phyloP scores from a whole-genome alignment of 2,329 filamentous ascomycete species.

The Parastagonospora avenae region DNA sequence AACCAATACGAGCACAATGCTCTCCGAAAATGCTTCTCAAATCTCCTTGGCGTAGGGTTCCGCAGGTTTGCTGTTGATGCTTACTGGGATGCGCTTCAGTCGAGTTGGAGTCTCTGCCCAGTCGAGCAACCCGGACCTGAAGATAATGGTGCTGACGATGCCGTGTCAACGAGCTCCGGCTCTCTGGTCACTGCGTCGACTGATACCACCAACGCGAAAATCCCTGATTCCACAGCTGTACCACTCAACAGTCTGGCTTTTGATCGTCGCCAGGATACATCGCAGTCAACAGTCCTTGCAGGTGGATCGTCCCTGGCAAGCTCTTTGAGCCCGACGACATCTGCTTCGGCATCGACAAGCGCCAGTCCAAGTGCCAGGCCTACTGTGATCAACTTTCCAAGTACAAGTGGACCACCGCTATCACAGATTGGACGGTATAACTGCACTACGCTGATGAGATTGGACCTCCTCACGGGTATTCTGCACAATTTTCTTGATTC shows the following conservation, averaged over 20 bases:
- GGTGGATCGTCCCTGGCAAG: background rate
- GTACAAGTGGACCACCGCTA: slow-evolving; percentile 35
- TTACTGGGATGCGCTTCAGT: slow-evolving; percentile 64
- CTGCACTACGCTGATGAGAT: slow-evolving; percentile 59
- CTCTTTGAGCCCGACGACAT: background rate
- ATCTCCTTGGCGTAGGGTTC: slow-evolving; percentile 65
- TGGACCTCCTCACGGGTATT: slow-evolving; percentile 56
- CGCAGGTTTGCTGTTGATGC: slow-evolving; percentile 63
- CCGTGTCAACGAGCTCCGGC: slow-evolving; percentile 14
- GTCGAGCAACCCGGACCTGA: slow-evolving; percentile 53
- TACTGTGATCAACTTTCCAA: slow-evolving; percentile 22
- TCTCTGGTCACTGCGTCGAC: slow-evolving; percentile 20
- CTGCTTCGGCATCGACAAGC: slow-evolving; percentile 11
- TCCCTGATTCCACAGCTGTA: slow-evolving; percentile 19
- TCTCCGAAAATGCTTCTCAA: slow-evolving; percentile 64
- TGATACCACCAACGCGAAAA: slow-evolving; percentile 18
- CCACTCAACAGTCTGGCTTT: slow-evolving; percentile 5
- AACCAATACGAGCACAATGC: slow-evolving; percentile 59
- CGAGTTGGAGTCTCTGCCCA: slow-evolving; percentile 66
- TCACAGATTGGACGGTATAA: slow-evolving; percentile 57
- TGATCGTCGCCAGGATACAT: slow-evolving; percentile 15
- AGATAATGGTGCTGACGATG: slow-evolving; percentile 4
- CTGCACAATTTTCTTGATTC: slow-evolving; percentile 59
- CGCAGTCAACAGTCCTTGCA: slow-evolving; percentile 5
- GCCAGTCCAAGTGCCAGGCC: slow-evolving; percentile 13